Evolutionary conservation across 805 yeast genomes (phyloP).

Genomic region (Lipomyces starkeyi): DNA sequence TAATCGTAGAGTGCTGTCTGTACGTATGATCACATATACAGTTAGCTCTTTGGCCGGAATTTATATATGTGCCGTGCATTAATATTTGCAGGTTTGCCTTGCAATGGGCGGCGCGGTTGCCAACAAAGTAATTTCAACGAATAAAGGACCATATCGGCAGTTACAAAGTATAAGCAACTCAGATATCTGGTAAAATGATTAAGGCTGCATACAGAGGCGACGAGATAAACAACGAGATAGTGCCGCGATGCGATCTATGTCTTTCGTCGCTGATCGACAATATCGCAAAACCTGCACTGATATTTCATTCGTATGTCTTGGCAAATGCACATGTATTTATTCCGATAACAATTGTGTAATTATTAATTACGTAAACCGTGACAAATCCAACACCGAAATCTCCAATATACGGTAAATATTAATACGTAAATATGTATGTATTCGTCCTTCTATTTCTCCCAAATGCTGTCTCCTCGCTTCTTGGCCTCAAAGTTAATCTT

Average conservation of each 20-base stretch:
- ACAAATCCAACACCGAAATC: background rate
- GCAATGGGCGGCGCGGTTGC: background rate
- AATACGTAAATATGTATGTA: background rate
- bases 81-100: background rate
- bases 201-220: background rate
- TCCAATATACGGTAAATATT: background rate
- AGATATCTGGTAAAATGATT: too few relatives aligned
- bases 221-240: background rate
- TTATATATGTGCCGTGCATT: background rate
- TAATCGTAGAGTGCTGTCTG: constrained; percentile 1
- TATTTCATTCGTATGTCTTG: background rate
- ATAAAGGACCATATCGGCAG: background rate
- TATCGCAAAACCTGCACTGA: background rate
- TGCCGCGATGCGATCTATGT: background rate
- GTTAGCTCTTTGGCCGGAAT: background rate
- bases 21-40: background rate
- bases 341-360: background rate
- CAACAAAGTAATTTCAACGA: background rate
- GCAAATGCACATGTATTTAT: background rate
- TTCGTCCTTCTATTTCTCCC: constrained; percentile 14
- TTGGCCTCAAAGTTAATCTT: constrained; percentile 35
- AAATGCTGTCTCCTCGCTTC: constrained; percentile 35
- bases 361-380: background rate
- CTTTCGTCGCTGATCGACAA: background rate
- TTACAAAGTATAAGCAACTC: background rate